Base-by-base conservation (phyloP, 2,329 filamentous ascomycete species). In the Verticillium tricorpus region DNA sequence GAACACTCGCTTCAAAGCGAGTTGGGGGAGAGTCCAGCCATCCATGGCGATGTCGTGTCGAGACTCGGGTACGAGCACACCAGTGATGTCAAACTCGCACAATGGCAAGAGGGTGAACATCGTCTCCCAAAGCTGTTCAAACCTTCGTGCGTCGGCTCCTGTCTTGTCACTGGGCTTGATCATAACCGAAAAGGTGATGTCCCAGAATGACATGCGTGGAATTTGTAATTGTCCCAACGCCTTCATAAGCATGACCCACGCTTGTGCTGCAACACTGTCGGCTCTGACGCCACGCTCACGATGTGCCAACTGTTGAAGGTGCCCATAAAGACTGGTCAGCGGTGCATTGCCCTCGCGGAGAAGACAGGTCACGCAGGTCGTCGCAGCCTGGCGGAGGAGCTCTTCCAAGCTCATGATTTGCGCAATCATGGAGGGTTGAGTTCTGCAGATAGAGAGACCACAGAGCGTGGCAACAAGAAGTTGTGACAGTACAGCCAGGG, bases 41-140 rank as follows among this genome's bases (percentile, higher is more conserved):
- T 89, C 86, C 28, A 81, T 69, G 0, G 76, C 73, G 6, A 65
- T 55, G 1, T 66, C 67, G 22, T 78, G 72, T 34, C 81, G 74
- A 28, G 71, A 62, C 1, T 77, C 77, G 2, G 74, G 64, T 56
- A 79, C 67, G 28, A 86, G 64, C 9, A 84, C 71, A 0, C 88
- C 88, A 14, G 70, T 67, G 58, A 79, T 76, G 67, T 87, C 82
- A 66, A 90, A 86, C 63, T 88, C 86, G 28, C 77, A 77, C 0
- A 90, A 74, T 1, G 88, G 87, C 8, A 90, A 75, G 2, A 90
- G 74, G 1, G 80, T 80, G 65, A 89, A 89, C 70, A 88, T 74
- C 22, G 75, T 76, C 61, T 80, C 77, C 88, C 88, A 90, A 4
- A 82, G 68, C 11, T 71, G 71, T 70, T 90, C 88, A 58, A 88